Evolutionary conservation across 1,284 basidiomycete species (phyloP).

Genomic region (Boletellus sp.): DNA sequence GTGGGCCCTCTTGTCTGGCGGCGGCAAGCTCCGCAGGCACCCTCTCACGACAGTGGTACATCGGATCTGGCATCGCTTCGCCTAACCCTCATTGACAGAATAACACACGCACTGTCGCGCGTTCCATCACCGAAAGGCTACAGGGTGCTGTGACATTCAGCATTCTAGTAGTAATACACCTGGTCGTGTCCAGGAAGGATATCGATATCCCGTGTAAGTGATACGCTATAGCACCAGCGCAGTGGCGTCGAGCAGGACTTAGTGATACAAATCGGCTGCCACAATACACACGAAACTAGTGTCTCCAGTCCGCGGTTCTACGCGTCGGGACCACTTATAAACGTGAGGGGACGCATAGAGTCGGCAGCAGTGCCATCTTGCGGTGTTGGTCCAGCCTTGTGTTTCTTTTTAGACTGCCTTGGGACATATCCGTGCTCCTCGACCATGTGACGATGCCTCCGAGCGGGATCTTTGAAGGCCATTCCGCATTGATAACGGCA

Average conservation of each 20-base stretch:
- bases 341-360: slow-evolving; percentile 36
- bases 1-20: not conserved
- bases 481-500: slow-evolving; percentile 52
- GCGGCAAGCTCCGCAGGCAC: not conserved
- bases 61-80: too few species aligned
- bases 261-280: slow-evolving; percentile 27
- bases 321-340: slow-evolving; percentile 27
- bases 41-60: slow-evolving; percentile 7
- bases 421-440: slow-evolving; percentile 51
- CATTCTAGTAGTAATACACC: slow-evolving; percentile 10
- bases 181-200: slow-evolving; percentile 10
- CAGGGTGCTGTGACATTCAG: slow-evolving; percentile 19
- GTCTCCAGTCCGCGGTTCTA: slow-evolving; percentile 16
- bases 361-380: slow-evolving; percentile 26
- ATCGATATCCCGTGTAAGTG: slow-evolving; percentile 18
- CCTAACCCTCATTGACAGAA: too few species aligned
- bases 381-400: slow-evolving; percentile 28
- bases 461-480: slow-evolving; percentile 60
- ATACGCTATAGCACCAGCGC: slow-evolving; percentile 11
- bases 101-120: not conserved
- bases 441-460: slow-evolving; percentile 57
- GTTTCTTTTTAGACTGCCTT: slow-evolving; percentile 44
- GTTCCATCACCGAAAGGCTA: slow-evolving; percentile 14
- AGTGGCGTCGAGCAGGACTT: slow-evolving; percentile 14
- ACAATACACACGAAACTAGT: slow-evolving; percentile 25